Conservation (phyloP, 1,284 basidiomycete genomes). For the Naganishia cerealis region DNA sequence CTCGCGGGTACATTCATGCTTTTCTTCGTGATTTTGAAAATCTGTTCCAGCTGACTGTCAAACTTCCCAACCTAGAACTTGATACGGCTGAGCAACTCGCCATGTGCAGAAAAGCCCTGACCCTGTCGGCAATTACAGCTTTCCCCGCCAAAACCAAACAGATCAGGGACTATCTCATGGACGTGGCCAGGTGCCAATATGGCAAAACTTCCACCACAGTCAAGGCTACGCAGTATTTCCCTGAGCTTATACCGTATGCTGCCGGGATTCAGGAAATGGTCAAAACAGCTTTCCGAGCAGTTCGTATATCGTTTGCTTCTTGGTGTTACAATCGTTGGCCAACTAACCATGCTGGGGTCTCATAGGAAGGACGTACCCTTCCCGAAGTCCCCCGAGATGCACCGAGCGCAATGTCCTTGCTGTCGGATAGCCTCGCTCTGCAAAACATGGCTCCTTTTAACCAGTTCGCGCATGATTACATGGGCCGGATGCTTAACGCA, state of each 20-base stretch:
- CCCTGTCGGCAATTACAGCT: background rate
- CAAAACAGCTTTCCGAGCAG: constrained; percentile 3
- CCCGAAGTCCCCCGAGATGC: background rate
- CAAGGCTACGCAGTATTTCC: constrained; percentile 6
- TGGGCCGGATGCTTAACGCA: background rate
- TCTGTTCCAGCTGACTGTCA: background rate
- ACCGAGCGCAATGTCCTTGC: constrained; percentile 17
- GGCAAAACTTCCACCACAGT: background rate
- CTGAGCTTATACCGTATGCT: background rate
- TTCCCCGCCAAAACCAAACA: background rate
- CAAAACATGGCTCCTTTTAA: background rate
- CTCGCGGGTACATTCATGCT: constrained; percentile 1
- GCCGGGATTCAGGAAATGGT: background rate
- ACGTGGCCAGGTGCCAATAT: constrained; percentile 3
- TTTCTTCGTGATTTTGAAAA: background rate
- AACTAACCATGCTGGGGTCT: background rate
- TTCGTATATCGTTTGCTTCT: background rate
- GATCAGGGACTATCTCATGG: constrained; percentile 10
- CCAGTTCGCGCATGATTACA: background rate
- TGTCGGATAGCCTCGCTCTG: constrained; percentile 17
- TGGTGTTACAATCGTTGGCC: too few species aligned
- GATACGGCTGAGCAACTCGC: constrained; percentile 17
- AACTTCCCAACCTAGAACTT: constrained; percentile 5
- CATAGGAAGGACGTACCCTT: constrained; percentile 12
- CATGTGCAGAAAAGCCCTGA: constrained; percentile 20